A percentile compares a stretch with the other conserved stretches of the same genome.
These are phyloP conservation scores for Mycosarcoma maydis DNA, from an alignment of 1,284 basidiomycete genomes.

Conservation along the genomic window DNA sequence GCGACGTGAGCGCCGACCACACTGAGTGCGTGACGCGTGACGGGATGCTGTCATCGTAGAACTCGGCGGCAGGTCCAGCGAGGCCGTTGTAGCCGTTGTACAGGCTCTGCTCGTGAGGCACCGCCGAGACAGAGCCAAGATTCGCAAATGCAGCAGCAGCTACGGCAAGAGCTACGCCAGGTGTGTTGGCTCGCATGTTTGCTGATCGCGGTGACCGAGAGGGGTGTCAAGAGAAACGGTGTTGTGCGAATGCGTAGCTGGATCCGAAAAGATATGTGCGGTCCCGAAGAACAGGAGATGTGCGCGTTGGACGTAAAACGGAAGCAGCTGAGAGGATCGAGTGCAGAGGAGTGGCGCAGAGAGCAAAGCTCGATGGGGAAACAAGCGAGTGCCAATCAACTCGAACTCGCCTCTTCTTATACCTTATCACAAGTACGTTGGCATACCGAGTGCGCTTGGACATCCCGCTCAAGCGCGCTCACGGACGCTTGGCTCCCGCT, in stretches of 20 bases:
- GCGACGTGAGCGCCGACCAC: conserved; percentile 27
- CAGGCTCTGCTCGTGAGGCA: conserved; percentile 37
- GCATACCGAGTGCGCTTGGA: too few relatives aligned
- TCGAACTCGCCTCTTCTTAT: conserved; percentile 14
- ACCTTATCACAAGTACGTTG: too few relatives aligned
- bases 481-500: too few relatives aligned
- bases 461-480: too few relatives aligned
- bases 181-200: neutral
- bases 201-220: too few relatives aligned
- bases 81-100: conserved; percentile 46
- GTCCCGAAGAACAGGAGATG: too few relatives aligned
- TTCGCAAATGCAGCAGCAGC: conserved; percentile 22
- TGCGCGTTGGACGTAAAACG: neutral
- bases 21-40: conserved; percentile 27
- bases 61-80: conserved; percentile 15
- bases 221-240: too few relatives aligned
- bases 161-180: conserved; percentile 10
- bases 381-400: too few relatives aligned
- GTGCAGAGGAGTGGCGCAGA: conserved; percentile 21
- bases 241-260: too few relatives aligned
- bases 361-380: neutral
- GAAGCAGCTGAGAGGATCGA: conserved; percentile 13
- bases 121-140: conserved; percentile 13
- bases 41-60: conserved; percentile 48
- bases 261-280: too few relatives aligned